Evolutionary conservation across 140 eudicot species (phyloP).

Genomic region (Ambrosia hybrid): DNA sequence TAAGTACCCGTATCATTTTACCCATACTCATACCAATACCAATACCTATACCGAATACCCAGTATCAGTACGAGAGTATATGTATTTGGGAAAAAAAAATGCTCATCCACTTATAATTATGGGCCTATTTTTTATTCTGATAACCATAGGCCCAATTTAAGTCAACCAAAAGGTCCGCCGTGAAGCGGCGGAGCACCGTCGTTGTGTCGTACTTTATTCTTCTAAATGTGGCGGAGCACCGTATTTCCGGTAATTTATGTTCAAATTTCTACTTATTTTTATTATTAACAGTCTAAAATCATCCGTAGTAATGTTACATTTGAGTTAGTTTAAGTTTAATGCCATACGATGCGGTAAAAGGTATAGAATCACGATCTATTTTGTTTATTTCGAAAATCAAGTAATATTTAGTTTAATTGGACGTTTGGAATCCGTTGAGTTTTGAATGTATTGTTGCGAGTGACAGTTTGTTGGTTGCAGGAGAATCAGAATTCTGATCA

Average conservation of each 20-base stretch:
- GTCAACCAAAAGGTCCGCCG: not conserved
- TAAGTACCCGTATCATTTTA: not conserved
- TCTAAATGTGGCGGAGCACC: constrained; percentile 35
- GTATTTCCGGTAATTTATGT: constrained; percentile 11
- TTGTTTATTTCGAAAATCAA: not conserved
- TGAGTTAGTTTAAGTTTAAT: not conserved
- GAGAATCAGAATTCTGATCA: constrained; percentile 60
- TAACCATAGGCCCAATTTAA: constrained; percentile 11
- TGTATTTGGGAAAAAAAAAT: no score
- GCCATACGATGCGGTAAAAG: not conserved
- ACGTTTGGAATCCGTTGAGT: not conserved
- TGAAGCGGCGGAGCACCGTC: constrained; percentile 22
- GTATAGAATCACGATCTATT: not conserved
- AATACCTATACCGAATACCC: no score
- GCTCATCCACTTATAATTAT: not conserved
- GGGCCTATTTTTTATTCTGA: not conserved
- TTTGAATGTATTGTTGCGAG: not conserved
- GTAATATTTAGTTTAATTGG: not conserved
- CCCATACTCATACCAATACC: no score
- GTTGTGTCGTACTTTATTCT: not conserved
- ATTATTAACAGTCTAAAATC: not conserved
- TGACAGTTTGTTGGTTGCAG: constrained; percentile 32
- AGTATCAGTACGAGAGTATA: no score
- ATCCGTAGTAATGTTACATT: not conserved
- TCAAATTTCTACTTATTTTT: not conserved